These are phyloP conservation scores for Lachancea waltii DNA, from an alignment of 805 yeast species.

Conservation along the genomic window DNA sequence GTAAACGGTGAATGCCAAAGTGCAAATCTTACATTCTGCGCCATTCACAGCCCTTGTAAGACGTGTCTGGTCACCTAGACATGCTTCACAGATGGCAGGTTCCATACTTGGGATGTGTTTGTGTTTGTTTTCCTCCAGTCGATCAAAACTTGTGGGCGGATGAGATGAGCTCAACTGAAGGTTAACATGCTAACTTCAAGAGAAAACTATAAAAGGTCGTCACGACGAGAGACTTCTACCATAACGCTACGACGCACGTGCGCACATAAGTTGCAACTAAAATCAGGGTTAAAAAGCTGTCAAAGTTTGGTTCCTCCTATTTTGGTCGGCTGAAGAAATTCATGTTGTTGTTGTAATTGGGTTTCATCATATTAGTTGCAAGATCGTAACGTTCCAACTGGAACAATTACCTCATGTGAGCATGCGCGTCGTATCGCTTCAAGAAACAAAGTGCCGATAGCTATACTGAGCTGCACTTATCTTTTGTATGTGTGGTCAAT, in stretches of 20 bases:
- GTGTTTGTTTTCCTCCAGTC: no score
- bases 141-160: no score
- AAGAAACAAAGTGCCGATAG: no score
- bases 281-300: conserved; percentile 71
- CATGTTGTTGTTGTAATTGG: conserved; percentile 43
- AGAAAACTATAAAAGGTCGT: no score
- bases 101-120: no score
- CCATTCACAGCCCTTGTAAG: conserved; percentile 68
- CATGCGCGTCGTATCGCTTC: no score
- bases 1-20: conserved; percentile 75
- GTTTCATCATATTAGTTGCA: conserved; percentile 33
- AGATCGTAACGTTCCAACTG: conserved; percentile 5
- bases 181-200: no score
- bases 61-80: conserved; percentile 53
- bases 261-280: background rate
- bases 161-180: no score
- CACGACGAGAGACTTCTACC: background rate
- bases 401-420: conserved; percentile 6
- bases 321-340: conserved; percentile 68
- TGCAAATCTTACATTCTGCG: conserved; percentile 78
- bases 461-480: no score
- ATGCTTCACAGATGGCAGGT: conserved; percentile 69
- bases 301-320: conserved; percentile 44
- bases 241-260: conserved; percentile 1
- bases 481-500: no score